Base-by-base conservation (phyloP, 257 asterid genomes). In the Leptodermis oblonga region DNA sequence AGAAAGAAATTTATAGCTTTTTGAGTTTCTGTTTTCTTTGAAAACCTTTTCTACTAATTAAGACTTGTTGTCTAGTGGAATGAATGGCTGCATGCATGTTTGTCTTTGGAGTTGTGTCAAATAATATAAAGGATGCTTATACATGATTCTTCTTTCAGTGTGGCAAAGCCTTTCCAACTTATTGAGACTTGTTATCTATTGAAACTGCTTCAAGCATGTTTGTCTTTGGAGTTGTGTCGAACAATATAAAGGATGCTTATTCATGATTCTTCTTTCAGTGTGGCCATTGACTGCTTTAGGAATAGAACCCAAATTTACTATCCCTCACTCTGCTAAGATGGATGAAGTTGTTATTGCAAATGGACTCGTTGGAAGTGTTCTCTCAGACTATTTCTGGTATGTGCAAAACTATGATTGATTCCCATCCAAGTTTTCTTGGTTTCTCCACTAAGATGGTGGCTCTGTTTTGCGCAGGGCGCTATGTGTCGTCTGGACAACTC, bases 231-330 rank as follows among this genome's bases (percentile, higher is more conserved):
- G 7, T n/a, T 60, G 63, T 51, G 28, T 51, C 8, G 18, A 20
- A 51, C 7, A 22, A 7, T 20, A 51, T 20, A 48, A 48, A 48
- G 53, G 58, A 51, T 6, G 58, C 26, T 51, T 20, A 51, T 51
- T 20, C 48, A n/a, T 33, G 25, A 52, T 26, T 71, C 46, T 69
- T 73, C n/a, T 84, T 80, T 66, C 95, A 94, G 99, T 94, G 66
- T 94, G 99, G 99, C 99, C 97, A 13, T 79, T 94, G 84, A 94
- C 96, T 49, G 97, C 95, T 62, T 80, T 94, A 74, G 99, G 97
- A 20, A 86, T 94, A 71, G 99, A 94, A 77, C 99, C 99, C 28
- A 84, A 89, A 74, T 94, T 94, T 72, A 86, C 97, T 17, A 67
- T 94, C 70, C 99, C 99, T 33, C 95, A 89, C 77, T 89, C 96